Percentiles rank a stretch among this genome's conserved stretches.
Conservation (phyloP, 805 yeast species). For the Metahyphopichia silvanorum region DNA sequence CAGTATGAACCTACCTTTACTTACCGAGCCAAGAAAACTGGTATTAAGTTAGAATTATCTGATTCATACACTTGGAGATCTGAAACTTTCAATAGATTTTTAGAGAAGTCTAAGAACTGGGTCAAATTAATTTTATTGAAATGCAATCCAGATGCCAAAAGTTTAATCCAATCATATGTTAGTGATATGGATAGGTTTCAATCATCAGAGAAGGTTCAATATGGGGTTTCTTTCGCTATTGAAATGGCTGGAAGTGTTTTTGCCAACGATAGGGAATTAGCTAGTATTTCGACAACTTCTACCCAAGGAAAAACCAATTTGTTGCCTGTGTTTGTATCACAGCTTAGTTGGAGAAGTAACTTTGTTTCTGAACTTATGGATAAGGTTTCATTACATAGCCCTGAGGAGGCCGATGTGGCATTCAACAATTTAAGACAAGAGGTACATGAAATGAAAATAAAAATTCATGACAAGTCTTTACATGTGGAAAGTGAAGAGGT, state of each 20-base stretch:
- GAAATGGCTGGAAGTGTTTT: slow-evolving; percentile 78
- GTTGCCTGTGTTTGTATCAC: slow-evolving; percentile 71
- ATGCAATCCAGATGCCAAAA: slow-evolving; percentile 71
- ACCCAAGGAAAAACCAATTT: slow-evolving; percentile 43
- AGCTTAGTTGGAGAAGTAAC: slow-evolving; percentile 65
- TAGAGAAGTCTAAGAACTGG: slow-evolving; percentile 66
- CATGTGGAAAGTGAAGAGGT: slow-evolving; percentile 24
- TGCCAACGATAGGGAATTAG: slow-evolving; percentile 64
- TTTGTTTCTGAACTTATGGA: slow-evolving; percentile 32
- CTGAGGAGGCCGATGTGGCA: slow-evolving; percentile 24
- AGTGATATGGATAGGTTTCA: slow-evolving; percentile 38
- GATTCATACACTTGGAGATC: slow-evolving; percentile 77
- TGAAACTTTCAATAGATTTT: slow-evolving; percentile 58
- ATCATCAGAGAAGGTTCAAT: slow-evolving; percentile 42
- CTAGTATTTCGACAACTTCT: slow-evolving; percentile 29
- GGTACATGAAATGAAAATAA: slow-evolving; percentile 14
- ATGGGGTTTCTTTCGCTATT: slow-evolving; percentile 87
- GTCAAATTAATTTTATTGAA: slow-evolving; percentile 51
- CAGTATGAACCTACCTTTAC: slow-evolving; percentile 81
- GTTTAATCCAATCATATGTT: slow-evolving; percentile 75
- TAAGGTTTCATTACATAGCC: slow-evolving; percentile 23
- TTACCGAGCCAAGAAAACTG: slow-evolving; percentile 45
- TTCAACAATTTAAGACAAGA: slow-evolving; percentile 24
- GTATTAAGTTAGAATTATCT: slow-evolving; percentile 56
- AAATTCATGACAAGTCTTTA: slow-evolving; percentile 3